Evolutionary conservation across 148 eudicot species (phyloP).

Genomic region (Simmondsia chinensis): DNA sequence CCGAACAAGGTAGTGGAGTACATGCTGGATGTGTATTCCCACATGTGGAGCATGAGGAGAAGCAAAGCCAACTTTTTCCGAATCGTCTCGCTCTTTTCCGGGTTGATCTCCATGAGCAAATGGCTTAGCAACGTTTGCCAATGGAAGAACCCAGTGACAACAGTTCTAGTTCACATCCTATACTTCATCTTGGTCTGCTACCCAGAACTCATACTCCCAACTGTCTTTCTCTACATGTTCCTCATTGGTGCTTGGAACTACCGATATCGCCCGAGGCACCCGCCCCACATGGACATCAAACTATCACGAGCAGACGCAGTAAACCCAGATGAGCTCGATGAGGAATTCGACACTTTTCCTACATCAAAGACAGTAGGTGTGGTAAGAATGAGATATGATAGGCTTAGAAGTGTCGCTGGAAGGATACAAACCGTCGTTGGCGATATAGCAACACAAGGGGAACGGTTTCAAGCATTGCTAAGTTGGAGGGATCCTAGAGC

Average conservation of each 20-base stretch:
- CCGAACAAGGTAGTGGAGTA: constrained; percentile 26
- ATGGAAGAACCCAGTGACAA: constrained; percentile 28
- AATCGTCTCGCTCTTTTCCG: constrained; percentile 23
- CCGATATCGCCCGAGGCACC: constrained; percentile 24
- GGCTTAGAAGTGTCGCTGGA: constrained; percentile 27
- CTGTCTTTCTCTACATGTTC: constrained; percentile 26
- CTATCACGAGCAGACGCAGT: constrained; percentile 27
- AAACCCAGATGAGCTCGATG: constrained; percentile 28
- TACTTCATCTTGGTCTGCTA: constrained; percentile 27
- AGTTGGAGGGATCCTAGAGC: constrained; percentile 35
- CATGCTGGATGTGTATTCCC: constrained; percentile 29
- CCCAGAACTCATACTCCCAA: constrained; percentile 31
- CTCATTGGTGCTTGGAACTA: constrained; percentile 27
- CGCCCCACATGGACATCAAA: constrained; percentile 31
- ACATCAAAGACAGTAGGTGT: constrained; percentile 18
- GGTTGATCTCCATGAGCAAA: constrained; percentile 22
- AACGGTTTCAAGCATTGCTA: constrained; percentile 22
- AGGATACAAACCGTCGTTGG: constrained; percentile 31
- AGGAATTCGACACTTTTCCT: constrained; percentile 29
- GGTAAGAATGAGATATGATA: constrained; percentile 26
- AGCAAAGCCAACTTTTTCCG: constrained; percentile 33
- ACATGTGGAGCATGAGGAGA: constrained; percentile 35
- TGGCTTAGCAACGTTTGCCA: constrained; percentile 28
- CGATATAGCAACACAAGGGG: constrained; percentile 28
- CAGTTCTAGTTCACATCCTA: constrained; percentile 25